Base-by-base conservation (phyloP, 768 basidiomycete genomes). In the Strobilomyces dryophilus region DNA sequence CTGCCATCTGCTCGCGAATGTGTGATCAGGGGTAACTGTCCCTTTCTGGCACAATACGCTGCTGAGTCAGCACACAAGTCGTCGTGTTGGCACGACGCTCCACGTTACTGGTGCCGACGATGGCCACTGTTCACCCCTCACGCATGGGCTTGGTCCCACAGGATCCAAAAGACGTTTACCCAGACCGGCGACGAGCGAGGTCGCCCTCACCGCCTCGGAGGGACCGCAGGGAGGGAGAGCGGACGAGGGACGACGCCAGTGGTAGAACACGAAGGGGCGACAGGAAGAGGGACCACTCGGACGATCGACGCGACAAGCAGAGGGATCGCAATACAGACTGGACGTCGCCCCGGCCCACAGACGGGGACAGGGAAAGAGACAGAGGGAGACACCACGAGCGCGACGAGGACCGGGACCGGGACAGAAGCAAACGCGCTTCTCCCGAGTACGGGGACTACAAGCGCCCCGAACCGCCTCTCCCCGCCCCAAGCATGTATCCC, bases 91-190 rank as follows among this genome's bases (percentile, higher is more conserved):
- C 15, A 6, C 39, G n/a, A 2, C 10, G 18, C 20, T 36, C 9
- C 21, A 8, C 36, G 5, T 14, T 12, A 17, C 26, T 35, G 26
- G 12, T 31, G 18, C 44, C 31, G 6, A 32, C 41, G 15, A 89
- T 89, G 87, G 85, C 85, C 26, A 82, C 81, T 18, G 76, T 89
- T 6, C 87, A 89, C 61, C 87, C 88, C 24, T 88, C 87, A 10
- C 79, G 87, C 47, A 73, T 86, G 73, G 81, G 73, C 26, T 72
- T 89, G 5, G 83, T 89, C 18, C 83, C 85, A 36, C 79, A 71
- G 51, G 70, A 70, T 26, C 46, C 63, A 52, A 61, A 54, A 49
- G 29, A 56, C 35, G n/a, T 56, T 7, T 58, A 60, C 37, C 53
- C 53, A 24, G 54, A 60, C 8, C 53, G 44, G 8, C 54, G 54